Evolutionary conservation across 2,329 filamentous ascomycete species (phyloP).

Genomic region (Botrytis sinoallii): DNA sequence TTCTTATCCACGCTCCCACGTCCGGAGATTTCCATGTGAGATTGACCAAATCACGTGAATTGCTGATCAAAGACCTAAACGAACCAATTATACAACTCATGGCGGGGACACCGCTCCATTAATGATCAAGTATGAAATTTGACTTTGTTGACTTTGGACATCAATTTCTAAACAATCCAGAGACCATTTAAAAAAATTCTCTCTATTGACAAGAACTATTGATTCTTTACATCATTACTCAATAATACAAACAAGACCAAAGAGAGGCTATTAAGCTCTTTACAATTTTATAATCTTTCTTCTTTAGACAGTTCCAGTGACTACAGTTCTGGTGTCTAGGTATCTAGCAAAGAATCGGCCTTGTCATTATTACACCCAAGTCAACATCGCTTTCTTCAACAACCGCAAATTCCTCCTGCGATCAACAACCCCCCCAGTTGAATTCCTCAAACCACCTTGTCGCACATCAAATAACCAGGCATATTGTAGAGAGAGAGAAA

Average conservation of each 20-base stretch:
- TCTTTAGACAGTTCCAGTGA: slow-evolving; percentile 1
- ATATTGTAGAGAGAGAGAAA: not conserved
- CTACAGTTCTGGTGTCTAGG: not conserved
- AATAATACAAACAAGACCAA: not conserved
- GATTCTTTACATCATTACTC: slow-evolving; percentile 30
- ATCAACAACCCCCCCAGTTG: slow-evolving; percentile 1
- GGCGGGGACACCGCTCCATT: slow-evolving; percentile 6
- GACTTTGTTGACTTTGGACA: slow-evolving; percentile 8
- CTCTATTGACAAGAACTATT: slow-evolving; percentile 9
- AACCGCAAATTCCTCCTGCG: slow-evolving; percentile 15
- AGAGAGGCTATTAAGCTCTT: not conserved
- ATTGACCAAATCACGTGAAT: not conserved
- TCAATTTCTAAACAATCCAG: slow-evolving; percentile 17
- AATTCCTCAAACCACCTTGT: slow-evolving; percentile 8
- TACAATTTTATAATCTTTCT: slow-evolving; percentile 1
- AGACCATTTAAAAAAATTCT: slow-evolving; percentile 7
- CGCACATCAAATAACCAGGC: not conserved
- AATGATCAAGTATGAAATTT: slow-evolving; percentile 4
- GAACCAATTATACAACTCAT: not conserved
- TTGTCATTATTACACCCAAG: slow-evolving; percentile 3
- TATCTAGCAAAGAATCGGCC: not conserved
- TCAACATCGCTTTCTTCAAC: slow-evolving; percentile 18
- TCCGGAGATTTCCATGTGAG: slow-evolving; percentile 8
- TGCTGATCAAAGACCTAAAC: not conserved
- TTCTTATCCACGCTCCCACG: not conserved